A percentile compares a stretch with the other conserved stretches of the same genome.
Evolutionary conservation across 1,284 basidiomycete genomes (phyloP).

Genomic region (Puccinia sorghi): DNA sequence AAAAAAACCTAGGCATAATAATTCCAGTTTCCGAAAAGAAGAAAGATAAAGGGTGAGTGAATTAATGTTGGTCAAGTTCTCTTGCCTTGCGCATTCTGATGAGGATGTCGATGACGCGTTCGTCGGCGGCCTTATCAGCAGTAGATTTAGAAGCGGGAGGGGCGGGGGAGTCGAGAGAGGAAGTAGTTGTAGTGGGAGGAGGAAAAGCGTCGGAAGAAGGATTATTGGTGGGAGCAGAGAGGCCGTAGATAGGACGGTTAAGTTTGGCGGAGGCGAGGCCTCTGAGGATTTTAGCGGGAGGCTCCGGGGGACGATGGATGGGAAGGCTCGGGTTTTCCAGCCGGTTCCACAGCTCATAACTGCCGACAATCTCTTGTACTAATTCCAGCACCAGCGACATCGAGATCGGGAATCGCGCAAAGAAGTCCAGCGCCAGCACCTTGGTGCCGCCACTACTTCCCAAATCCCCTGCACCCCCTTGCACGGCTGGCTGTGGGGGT

Average conservation of each 20-base stretch:
- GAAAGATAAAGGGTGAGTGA: too few relatives aligned
- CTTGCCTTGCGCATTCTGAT: constrained; percentile 52
- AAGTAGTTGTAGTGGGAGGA: background rate
- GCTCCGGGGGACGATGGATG: constrained; percentile 8
- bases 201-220: background rate
- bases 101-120: constrained; percentile 51
- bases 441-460: constrained; percentile 52
- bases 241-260: background rate
- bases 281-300: background rate
- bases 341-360: constrained; percentile 83
- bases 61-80: constrained; percentile 15
- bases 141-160: constrained; percentile 3
- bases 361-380: constrained; percentile 81
- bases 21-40: too few relatives aligned
- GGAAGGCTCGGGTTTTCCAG: constrained; percentile 65
- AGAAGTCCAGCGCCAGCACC: constrained; percentile 75
- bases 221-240: too few relatives aligned
- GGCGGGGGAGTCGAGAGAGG: background rate
- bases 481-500: background rate
- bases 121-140: constrained; percentile 50
- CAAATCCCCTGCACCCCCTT: background rate
- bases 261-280: constrained; percentile 16
- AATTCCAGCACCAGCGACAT: constrained; percentile 79
- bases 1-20: too few relatives aligned
- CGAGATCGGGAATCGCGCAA: constrained; percentile 81